Conservation (phyloP, 2,329 filamentous ascomycete species). For the Chlorencoelia australis region DNA sequence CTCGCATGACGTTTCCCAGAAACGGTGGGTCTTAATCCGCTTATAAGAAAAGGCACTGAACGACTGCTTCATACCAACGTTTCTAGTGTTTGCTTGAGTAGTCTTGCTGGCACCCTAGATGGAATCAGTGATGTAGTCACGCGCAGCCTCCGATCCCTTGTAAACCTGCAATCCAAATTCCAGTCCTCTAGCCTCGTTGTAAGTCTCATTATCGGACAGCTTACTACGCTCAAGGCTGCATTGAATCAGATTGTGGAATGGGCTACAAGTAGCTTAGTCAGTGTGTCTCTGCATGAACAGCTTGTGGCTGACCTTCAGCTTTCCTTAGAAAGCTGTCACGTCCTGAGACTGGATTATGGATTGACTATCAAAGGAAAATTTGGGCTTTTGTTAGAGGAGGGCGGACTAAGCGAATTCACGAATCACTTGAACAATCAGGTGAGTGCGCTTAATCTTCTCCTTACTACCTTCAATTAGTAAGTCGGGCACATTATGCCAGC, state of each 20-base stretch:
- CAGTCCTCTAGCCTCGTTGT: background rate
- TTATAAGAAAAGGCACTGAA: too few species aligned
- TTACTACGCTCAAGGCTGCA: background rate
- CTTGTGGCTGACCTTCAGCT: background rate
- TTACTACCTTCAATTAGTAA: background rate
- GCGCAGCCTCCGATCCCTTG: background rate
- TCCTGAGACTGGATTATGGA: background rate
- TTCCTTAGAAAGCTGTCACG: background rate
- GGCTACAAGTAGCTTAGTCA: background rate
- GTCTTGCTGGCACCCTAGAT: background rate
- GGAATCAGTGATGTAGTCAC: background rate
- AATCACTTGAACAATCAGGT: background rate
- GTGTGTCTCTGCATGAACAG: background rate
- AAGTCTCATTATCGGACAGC: background rate
- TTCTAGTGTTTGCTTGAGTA: too few species aligned
- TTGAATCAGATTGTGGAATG: background rate
- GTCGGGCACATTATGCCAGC: too few species aligned
- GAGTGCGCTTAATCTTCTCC: conserved; percentile 1
- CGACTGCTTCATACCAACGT: too few species aligned
- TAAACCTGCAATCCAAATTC: background rate
- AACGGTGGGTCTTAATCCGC: too few species aligned
- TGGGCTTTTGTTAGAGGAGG: background rate
- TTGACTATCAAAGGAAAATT: background rate
- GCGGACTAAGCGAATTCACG: background rate
- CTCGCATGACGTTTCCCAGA: too few species aligned